Base-by-base conservation (phyloP, 1,139 yeast genomes). In the Geotrichum australiense region DNA sequence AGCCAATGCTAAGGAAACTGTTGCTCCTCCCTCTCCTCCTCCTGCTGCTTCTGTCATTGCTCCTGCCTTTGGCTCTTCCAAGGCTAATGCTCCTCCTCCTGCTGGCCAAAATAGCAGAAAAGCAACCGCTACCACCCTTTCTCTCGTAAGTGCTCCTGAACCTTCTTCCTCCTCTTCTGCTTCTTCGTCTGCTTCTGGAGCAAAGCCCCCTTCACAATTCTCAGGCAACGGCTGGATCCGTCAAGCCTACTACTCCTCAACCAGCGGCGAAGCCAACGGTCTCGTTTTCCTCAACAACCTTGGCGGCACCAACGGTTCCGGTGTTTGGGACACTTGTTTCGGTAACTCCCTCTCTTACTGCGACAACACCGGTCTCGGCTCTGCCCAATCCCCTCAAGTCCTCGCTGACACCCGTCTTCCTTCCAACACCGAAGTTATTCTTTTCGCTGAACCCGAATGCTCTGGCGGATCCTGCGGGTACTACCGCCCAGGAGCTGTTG, bases 281-380 rank as follows among this genome's bases (percentile, higher is more conserved):
- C 74, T 81, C 50, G 80, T 82, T 27, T 87, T 89, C 70, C 71
- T 89, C 69, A 89, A 87, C 70, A 74, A 76, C 56, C 74, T 74
- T 48, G 96, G 96, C 57, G 84, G 80, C 49, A 70, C 76, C 42
- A 66, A 76, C 12, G 85, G 84, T 42, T 82, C 94, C 12, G 96
- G 96, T 66, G 73, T 72, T 37, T 86, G 84, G 80, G 83, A 89
- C 34, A 59, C 78, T 30, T 76, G 86, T 65, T 82, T 84, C 62
- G 97, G 97, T 56, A 74, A 78, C 69, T 91, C 95, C 23, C 72
- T 89, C 50, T 81, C 96, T 0, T 89, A 70, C 64, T 80, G 85
- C 47, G 81, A 71, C 48, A 53, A 80, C 11, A 83, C 85, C 58
- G 96, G 96, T 59, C 62, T 68, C 36, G 67, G 76, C 32, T 70